Evolutionary conservation across 148 eudicot species (phyloP).

Genomic region (Chenopodium formosanum): DNA sequence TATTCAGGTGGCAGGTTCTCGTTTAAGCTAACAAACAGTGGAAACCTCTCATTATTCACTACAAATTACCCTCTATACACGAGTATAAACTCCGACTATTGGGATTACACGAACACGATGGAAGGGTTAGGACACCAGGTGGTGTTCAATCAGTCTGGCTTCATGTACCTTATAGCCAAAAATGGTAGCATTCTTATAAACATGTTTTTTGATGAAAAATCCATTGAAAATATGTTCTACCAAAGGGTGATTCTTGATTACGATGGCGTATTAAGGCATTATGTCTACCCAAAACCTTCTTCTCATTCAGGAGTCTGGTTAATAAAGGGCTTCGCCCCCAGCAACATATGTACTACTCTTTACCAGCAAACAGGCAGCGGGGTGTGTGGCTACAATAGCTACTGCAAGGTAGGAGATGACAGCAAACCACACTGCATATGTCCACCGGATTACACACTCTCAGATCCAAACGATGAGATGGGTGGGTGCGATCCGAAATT

Average conservation of each 20-base stretch:
- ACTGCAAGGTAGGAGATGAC: conserved; percentile 19
- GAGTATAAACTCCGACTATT: conserved; percentile 2
- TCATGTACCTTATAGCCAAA: conserved; percentile 6
- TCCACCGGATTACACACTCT: conserved; percentile 18
- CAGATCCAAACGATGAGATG: conserved; percentile 14
- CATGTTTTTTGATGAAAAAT: neutral
- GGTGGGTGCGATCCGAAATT: conserved; percentile 29
- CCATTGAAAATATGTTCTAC: conserved; percentile 5
- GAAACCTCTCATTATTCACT: conserved; percentile 25
- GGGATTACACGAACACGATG: neutral
- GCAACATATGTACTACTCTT: conserved; percentile 20
- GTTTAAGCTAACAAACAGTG: conserved; percentile 11
- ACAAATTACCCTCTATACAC: conserved; percentile 24
- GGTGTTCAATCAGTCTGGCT: conserved; percentile 30
- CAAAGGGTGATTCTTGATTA: conserved; percentile 34
- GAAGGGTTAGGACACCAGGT: conserved; percentile 15
- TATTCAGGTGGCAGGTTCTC: conserved; percentile 30
- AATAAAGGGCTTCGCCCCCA: conserved; percentile 16
- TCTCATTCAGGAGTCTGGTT: conserved; percentile 17
- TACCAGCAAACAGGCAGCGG: conserved; percentile 20
- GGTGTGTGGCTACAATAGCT: conserved; percentile 35
- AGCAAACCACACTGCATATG: conserved; percentile 29
- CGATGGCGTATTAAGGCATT: conserved; percentile 39
- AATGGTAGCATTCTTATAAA: conserved; percentile 11
- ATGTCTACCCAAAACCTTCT: conserved; percentile 17